phyloP scores from a whole-genome alignment of 257 asterid species.

The Henckelia pumila region DNA sequence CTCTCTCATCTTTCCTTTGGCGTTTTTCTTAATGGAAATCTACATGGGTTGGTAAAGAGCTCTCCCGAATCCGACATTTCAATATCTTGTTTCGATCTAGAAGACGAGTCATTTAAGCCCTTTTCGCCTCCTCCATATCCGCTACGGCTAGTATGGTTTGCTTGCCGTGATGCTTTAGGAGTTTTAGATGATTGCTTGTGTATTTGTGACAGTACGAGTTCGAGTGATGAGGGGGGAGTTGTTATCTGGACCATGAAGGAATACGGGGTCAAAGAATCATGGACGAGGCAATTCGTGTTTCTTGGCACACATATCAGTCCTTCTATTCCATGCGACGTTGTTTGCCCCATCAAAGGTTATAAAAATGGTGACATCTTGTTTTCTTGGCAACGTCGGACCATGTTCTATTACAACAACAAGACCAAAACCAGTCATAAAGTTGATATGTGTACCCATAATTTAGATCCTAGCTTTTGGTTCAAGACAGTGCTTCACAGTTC shows the following conservation, averaged over 20 bases:
- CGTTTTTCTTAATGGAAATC: not conserved
- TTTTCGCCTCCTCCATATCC: not conserved
- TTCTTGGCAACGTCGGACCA: not conserved
- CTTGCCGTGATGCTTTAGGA: not conserved
- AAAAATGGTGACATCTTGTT: not conserved
- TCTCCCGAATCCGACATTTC: not conserved
- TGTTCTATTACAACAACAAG: not conserved
- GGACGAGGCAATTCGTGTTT: not conserved
- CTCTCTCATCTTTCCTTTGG: not conserved
- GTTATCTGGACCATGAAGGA: not conserved
- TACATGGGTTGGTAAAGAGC: not conserved
- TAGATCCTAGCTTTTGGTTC: not conserved
- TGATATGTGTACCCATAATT: not conserved
- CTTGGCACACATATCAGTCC: not conserved
- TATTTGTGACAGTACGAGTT: not conserved
- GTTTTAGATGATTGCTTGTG: not conserved
- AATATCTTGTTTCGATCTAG: not conserved
- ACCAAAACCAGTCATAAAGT: not conserved
- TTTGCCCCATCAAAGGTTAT: not conserved
- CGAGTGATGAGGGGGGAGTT: not conserved
- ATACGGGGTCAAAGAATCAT: not conserved
- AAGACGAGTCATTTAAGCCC: not conserved
- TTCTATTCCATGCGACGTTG: not conserved
- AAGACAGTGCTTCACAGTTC: too few species aligned
- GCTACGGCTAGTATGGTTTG: not conserved